phyloP scores from a whole-genome alignment of 305 asterid species.

The Plantago rigida region DNA sequence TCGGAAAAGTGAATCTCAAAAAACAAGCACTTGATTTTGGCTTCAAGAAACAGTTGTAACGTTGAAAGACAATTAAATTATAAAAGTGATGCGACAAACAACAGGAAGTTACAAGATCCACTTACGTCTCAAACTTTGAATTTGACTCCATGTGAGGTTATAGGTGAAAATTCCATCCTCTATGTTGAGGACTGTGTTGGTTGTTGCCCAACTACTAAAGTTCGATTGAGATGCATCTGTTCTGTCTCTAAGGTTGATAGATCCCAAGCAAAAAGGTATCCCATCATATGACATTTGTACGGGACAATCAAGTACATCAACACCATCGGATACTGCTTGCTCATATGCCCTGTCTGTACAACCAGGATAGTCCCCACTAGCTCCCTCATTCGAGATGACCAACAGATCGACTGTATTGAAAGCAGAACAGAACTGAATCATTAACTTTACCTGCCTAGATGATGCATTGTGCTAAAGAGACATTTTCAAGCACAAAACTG shows the following conservation, averaged over 20 bases:
- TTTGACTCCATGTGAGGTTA: conserved; percentile 61
- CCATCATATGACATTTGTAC: conserved; percentile 72
- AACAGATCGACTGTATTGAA: conserved; percentile 39
- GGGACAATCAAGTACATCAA: conserved; percentile 69
- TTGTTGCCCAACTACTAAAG: conserved; percentile 28
- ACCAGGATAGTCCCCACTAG: conserved; percentile 79
- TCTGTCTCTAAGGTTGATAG: conserved; percentile 62
- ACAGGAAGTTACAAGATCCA: conserved; percentile 13
- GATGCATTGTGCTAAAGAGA: no score
- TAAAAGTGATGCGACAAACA: background rate
- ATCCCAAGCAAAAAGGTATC: conserved; percentile 72
- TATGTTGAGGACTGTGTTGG: conserved; percentile 46
- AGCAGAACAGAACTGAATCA: background rate
- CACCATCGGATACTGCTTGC: conserved; percentile 69
- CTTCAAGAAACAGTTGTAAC: no score
- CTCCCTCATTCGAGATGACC: conserved; percentile 76
- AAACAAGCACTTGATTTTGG: no score
- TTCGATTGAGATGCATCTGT: conserved; percentile 42
- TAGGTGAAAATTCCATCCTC: conserved; percentile 48
- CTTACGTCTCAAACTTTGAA: conserved; percentile 63
- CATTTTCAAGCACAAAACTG: conserved; percentile 1
- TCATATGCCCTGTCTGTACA: conserved; percentile 66
- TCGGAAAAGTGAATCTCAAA: no score
- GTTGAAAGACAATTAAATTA: background rate
- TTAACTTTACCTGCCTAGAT: conserved; percentile 6